Percentiles rank a stretch among this genome's conserved stretches.
Conservation (phyloP, 352 stramenopile species). For the Albugo laibachii region DNA sequence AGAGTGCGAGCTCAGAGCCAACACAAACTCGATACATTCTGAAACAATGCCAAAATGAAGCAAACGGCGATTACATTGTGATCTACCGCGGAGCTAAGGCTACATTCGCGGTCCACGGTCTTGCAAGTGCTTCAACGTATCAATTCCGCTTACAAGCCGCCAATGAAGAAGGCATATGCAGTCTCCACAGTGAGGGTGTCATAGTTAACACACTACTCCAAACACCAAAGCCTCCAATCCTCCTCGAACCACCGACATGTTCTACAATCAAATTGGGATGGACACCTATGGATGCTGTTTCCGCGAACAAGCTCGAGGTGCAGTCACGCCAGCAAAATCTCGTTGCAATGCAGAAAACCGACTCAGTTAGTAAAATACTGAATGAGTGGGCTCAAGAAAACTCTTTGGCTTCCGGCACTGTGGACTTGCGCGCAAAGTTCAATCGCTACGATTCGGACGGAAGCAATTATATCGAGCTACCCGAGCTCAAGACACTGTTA, state of each 20-base stretch:
- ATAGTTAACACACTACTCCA: slow-evolving; percentile 75
- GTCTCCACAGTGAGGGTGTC: slow-evolving; percentile 42
- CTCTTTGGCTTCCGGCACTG: slow-evolving; percentile 39
- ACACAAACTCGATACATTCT: slow-evolving; percentile 49
- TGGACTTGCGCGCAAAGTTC: slow-evolving; percentile 58
- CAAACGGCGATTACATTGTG: slow-evolving; percentile 62
- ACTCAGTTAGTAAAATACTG: slow-evolving; percentile 47
- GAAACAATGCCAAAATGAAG: slow-evolving; percentile 72
- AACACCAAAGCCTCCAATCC: slow-evolving; percentile 26
- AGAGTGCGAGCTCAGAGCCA: slow-evolving; percentile 2
- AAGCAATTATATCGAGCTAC: slow-evolving; percentile 58
- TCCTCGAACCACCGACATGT: slow-evolving; percentile 14
- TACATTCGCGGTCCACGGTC: slow-evolving; percentile 52
- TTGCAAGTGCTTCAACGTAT: slow-evolving; percentile 68
- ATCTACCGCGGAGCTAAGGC: slow-evolving; percentile 56
- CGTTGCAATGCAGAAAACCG: slow-evolving; percentile 14
- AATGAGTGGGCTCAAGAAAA: slow-evolving; percentile 74
- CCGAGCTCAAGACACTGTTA: slow-evolving; percentile 70
- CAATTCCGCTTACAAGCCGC: slow-evolving; percentile 76
- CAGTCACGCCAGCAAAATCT: slow-evolving; percentile 13
- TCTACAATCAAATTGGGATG: slow-evolving; percentile 30
- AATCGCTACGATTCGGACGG: slow-evolving; percentile 51
- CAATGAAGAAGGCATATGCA: slow-evolving; percentile 50
- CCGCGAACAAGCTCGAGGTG: slow-evolving; percentile 29
- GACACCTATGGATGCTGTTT: slow-evolving; percentile 15